A percentile compares a stretch with the other conserved stretches of the same genome.
phyloP scores from a whole-genome alignment of 2,329 filamentous ascomycete species.

The Nemania sp. region DNA sequence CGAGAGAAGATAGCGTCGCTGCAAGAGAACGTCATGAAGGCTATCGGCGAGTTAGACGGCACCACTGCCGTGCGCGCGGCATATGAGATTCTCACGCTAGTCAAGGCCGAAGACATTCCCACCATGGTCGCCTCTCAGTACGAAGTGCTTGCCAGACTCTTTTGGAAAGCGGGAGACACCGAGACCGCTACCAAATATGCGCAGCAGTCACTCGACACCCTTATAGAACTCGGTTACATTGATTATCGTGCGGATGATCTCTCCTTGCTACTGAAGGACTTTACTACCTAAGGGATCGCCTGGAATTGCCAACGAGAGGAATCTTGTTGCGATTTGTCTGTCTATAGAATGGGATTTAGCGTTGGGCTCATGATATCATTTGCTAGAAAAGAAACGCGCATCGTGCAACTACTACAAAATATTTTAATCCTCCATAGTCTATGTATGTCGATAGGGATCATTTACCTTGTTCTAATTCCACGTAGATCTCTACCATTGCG shows the following conservation, averaged over 20 bases:
- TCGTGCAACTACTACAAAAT: not conserved
- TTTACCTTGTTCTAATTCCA: not conserved
- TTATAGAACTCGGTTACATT: conserved; percentile 50
- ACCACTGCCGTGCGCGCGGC: conserved; percentile 48
- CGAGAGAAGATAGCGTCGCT: conserved; percentile 47
- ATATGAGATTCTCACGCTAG: conserved; percentile 47
- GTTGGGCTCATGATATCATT: not conserved
- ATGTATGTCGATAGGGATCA: not conserved
- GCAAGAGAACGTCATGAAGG: conserved; percentile 45
- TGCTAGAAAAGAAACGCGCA: not conserved
- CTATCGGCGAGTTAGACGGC: conserved; percentile 46
- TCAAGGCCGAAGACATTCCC: conserved; percentile 49
- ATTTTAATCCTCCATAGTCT: not conserved
- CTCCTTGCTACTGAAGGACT: conserved; percentile 39
- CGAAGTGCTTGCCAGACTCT: conserved; percentile 52
- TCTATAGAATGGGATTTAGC: not conserved
- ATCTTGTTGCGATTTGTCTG: not conserved
- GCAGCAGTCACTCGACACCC: conserved; percentile 47
- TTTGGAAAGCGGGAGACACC: conserved; percentile 48
- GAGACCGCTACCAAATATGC: conserved; percentile 49
- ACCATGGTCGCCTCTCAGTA: conserved; percentile 51
- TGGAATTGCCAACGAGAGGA: not conserved
- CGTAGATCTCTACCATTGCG: not conserved
- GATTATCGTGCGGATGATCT: conserved; percentile 39
- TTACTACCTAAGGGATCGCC: conserved; percentile 6